Evolutionary conservation across 2,329 filamentous ascomycete genomes (phyloP).

Genomic region (Aspergillus intermedius): DNA sequence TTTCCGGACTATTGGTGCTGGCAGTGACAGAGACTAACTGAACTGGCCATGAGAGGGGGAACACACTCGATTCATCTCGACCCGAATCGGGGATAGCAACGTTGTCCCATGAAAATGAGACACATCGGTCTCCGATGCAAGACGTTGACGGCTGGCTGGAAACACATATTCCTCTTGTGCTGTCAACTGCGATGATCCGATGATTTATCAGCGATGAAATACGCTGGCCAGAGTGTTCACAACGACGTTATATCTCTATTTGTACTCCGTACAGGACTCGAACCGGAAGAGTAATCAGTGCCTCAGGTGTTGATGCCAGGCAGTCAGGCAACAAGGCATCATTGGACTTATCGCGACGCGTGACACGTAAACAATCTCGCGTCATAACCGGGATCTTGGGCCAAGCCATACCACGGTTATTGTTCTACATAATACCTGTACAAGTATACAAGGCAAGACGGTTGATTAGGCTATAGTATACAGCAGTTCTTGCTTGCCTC

Average conservation of each 20-base stretch:
- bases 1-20: not conserved
- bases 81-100: not conserved
- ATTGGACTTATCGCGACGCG: not conserved
- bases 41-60: not conserved
- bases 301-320: constrained; percentile 5
- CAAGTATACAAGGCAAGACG: constrained; percentile 6
- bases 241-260: too few species aligned
- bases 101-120: not conserved
- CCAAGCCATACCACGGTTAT: constrained; percentile 1
- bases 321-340: constrained; percentile 2
- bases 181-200: not conserved
- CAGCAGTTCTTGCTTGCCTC: constrained; percentile 18
- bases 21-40: not conserved
- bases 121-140: not conserved
- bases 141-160: not conserved
- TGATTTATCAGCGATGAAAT: too few species aligned
- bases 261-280: not conserved
- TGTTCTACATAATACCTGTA: not conserved
- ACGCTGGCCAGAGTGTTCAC: too few species aligned
- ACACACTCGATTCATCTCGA: not conserved
- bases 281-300: not conserved
- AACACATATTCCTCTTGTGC: not conserved
- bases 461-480: constrained; percentile 23
- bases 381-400: constrained; percentile 16
- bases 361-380: constrained; percentile 19